These are phyloP conservation scores for Symmetrospora coprosmae DNA, from an alignment of 768 basidiomycete genomes.

Conservation along the genomic window DNA sequence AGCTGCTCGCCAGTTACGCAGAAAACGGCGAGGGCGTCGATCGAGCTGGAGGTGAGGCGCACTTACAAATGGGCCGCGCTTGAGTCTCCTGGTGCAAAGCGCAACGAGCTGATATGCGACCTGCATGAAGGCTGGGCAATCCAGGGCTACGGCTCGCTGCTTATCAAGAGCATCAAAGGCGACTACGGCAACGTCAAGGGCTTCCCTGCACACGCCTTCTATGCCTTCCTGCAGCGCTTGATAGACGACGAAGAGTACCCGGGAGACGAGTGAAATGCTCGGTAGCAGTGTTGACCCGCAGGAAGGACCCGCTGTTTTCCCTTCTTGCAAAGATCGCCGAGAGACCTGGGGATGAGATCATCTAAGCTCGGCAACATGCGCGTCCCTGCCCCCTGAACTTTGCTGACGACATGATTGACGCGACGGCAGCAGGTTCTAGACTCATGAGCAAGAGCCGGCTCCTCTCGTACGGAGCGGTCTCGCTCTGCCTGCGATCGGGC, in stretches of 20 bases:
- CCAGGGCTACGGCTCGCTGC: constrained; percentile 34
- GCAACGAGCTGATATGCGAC: background rate
- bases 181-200: constrained; percentile 75
- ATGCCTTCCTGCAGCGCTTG: constrained; percentile 33
- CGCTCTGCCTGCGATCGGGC: too few species aligned
- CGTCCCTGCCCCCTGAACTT: too few species aligned
- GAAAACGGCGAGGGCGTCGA: constrained; percentile 20
- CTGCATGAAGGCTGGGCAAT: constrained; percentile 14
- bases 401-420: too few species aligned
- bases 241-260: constrained; percentile 15
- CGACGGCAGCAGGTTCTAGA: too few species aligned
- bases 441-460: too few species aligned
- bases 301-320: too few species aligned
- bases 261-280: background rate
- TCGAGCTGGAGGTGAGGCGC: constrained; percentile 3
- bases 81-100: background rate
- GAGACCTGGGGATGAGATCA: too few species aligned
- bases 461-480: too few species aligned
- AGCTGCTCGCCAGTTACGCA: constrained; percentile 27
- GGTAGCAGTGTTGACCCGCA: too few species aligned
- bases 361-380: too few species aligned
- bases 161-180: constrained; percentile 37
- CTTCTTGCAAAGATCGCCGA: too few species aligned
- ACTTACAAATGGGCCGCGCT: too few species aligned
- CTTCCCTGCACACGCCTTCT: constrained; percentile 59